A percentile compares a stretch with the other conserved stretches of the same genome.
Conservation (phyloP, 257 asterid genomes). For the Gynochthodes officinalis region DNA sequence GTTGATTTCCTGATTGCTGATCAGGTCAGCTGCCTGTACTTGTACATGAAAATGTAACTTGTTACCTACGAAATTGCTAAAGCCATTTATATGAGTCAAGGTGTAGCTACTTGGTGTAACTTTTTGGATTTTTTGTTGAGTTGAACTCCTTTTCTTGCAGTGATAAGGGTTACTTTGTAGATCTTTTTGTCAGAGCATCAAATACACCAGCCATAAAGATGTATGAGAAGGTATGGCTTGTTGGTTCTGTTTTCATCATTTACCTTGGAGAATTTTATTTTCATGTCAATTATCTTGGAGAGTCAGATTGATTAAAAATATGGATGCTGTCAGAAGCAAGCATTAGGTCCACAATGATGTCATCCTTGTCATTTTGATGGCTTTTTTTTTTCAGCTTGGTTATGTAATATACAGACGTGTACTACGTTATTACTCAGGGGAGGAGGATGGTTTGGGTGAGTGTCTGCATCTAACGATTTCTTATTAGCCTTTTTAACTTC, state of each 20-base stretch:
- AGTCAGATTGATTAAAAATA: background rate
- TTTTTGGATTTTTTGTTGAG: background rate
- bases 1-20: background rate
- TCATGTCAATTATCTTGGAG: background rate
- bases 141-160: slow-evolving; percentile 28
- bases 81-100: too few relatives aligned
- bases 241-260: slow-evolving; percentile 1
- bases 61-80: background rate
- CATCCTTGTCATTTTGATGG: slow-evolving; percentile 1
- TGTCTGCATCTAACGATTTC: slow-evolving; percentile 13
- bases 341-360: background rate
- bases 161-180: slow-evolving; percentile 92
- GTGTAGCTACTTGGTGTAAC: background rate
- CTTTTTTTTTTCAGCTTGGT: slow-evolving; percentile 57
- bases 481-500: background rate
- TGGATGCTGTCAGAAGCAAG: background rate
- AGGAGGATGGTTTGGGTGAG: slow-evolving; percentile 96
- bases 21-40: background rate
- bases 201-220: slow-evolving; percentile 96
- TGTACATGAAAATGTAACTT: background rate
- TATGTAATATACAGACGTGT: slow-evolving; percentile 87
- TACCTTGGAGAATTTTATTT: background rate
- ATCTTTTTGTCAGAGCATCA: slow-evolving; percentile 96
- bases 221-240: slow-evolving; percentile 81
- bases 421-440: slow-evolving; percentile 92